These are phyloP conservation scores for Cladosporium sp. DNA, from an alignment of 2,329 filamentous ascomycete genomes.

Conservation along the genomic window DNA sequence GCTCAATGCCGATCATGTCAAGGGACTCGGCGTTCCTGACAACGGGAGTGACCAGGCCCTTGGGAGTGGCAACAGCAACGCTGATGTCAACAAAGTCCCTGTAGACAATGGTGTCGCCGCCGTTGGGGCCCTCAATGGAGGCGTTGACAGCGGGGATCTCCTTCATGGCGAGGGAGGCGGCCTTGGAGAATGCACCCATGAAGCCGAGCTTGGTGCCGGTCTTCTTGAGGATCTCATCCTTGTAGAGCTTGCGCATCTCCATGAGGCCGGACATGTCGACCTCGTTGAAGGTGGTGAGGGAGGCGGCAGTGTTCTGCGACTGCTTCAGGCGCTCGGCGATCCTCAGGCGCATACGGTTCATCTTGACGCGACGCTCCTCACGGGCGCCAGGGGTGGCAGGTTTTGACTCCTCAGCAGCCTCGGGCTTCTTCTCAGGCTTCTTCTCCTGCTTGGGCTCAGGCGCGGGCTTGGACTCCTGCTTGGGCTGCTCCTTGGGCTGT, in stretches of 20 bases:
- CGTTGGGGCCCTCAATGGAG: conserved; percentile 92
- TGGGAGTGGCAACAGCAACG: conserved; percentile 94
- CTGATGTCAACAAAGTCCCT: conserved; percentile 97
- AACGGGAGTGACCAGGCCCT: conserved; percentile 94
- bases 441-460: conserved; percentile 39
- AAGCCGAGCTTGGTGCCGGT: conserved; percentile 98
- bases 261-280: conserved; percentile 98
- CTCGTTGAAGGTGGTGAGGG: conserved; percentile 97
- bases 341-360: conserved; percentile 98
- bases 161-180: conserved; percentile 86
- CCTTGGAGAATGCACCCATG: conserved; percentile 96
- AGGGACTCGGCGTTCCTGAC: conserved; percentile 89
- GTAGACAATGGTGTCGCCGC: conserved; percentile 97
- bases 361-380: conserved; percentile 93
- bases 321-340: conserved; percentile 98
- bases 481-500: conserved; percentile 44
- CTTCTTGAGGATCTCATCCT: conserved; percentile 94
- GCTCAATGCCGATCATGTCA: conserved; percentile 87
- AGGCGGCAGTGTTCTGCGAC: conserved; percentile 96
- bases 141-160: conserved; percentile 95
- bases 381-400: conserved; percentile 62
- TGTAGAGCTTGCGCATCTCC: conserved; percentile 96
- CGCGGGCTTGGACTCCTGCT: conserved; percentile 35
- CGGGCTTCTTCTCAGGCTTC: conserved; percentile 42
- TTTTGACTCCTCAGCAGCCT: conserved; percentile 45